A percentile compares a stretch with the other conserved stretches of the same genome.
These are phyloP conservation scores for Uronychia setigera DNA, from an alignment of 73 alveolate species.

Conservation along the genomic window DNA sequence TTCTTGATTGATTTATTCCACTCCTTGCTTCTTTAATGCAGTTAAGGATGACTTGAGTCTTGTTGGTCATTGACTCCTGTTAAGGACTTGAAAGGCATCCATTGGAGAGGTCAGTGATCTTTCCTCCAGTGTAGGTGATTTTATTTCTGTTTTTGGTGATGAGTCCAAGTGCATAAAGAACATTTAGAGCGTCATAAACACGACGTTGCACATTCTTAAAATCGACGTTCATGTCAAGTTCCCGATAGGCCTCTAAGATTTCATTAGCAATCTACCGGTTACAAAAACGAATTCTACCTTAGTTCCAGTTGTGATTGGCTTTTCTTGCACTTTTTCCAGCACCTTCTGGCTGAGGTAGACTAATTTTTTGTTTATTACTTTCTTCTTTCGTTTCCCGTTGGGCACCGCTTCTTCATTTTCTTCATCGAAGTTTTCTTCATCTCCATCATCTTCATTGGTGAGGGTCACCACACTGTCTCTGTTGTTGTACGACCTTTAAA, in stretches of 20 bases:
- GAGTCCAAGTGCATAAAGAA: conserved; percentile 17
- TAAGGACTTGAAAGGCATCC: not conserved
- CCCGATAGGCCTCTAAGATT: conserved; percentile 39
- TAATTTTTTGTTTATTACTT: conserved; percentile 36
- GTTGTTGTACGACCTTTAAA: no score
- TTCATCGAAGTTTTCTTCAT: no score
- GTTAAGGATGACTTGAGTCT: not conserved
- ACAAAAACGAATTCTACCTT: not conserved
- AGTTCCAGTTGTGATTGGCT: conserved; percentile 32
- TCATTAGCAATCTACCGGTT: conserved; percentile 49
- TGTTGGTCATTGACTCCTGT: not conserved
- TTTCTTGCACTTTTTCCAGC: conserved; percentile 38
- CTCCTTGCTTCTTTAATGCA: not conserved
- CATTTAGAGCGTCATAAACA: conserved; percentile 47
- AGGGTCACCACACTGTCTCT: no score
- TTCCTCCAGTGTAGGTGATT: conserved; percentile 10
- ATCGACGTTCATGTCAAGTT: conserved; percentile 40
- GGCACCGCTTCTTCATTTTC: no score
- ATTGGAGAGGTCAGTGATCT: not conserved
- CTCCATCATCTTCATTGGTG: no score
- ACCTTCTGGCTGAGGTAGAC: conserved; percentile 49
- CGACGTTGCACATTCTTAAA: conserved; percentile 44
- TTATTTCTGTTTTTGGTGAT: conserved; percentile 54
- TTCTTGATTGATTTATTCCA: not conserved
- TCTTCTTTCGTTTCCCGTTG: not conserved